Evolutionary conservation across 441 rosid species (phyloP).

Genomic region (Corymbia calophylla): DNA sequence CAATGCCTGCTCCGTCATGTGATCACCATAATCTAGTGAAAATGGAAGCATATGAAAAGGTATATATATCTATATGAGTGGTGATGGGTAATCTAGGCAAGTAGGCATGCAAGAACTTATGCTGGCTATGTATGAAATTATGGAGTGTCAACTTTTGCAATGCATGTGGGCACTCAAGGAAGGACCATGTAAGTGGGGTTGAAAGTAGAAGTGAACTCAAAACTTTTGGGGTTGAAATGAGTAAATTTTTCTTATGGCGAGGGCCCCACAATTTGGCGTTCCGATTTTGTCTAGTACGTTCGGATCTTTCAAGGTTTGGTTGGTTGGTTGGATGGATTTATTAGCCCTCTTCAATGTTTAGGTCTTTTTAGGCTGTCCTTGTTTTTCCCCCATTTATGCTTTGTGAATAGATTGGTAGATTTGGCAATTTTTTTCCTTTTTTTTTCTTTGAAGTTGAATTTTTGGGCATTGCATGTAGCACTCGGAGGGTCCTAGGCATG

Average conservation of each 20-base stretch:
- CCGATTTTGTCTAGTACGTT: neutral
- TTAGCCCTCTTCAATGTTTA: neutral
- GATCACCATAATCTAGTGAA: conserved; percentile 13
- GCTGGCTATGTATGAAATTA: neutral
- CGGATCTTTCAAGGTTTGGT: neutral
- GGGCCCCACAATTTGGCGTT: neutral
- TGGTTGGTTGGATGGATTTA: neutral
- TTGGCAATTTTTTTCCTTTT: neutral
- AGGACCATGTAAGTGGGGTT: neutral
- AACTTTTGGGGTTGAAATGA: neutral
- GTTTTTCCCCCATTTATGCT: neutral
- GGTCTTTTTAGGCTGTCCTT: neutral
- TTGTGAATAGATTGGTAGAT: neutral
- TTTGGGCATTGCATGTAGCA: neutral
- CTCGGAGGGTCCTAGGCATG: neutral
- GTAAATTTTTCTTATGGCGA: neutral
- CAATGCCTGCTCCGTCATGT: conserved; percentile 78
- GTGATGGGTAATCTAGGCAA: neutral
- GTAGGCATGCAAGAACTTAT: neutral
- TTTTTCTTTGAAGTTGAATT: neutral
- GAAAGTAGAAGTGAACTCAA: neutral
- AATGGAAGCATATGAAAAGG: neutral
- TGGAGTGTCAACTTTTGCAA: neutral
- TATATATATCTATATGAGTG: neutral
- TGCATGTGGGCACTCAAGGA: neutral